phyloP scores from a whole-genome alignment of 768 basidiomycete genomes.

The Fomitopsis pulvina region DNA sequence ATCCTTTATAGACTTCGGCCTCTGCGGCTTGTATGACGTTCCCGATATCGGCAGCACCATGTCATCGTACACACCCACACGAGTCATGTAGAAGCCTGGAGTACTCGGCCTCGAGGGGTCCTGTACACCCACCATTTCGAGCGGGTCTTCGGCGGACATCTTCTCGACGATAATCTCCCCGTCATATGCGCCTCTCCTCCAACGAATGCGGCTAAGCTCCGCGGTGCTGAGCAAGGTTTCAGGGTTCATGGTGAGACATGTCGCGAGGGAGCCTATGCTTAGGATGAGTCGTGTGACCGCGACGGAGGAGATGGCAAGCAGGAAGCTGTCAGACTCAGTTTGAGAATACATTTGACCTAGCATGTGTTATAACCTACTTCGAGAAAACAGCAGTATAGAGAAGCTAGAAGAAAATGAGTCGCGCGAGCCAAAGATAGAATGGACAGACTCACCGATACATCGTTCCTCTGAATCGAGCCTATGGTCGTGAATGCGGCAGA shows the following conservation, averaged over 20 bases:
- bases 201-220: slow-evolving; percentile 36
- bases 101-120: neutral
- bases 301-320: slow-evolving; percentile 17
- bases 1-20: neutral
- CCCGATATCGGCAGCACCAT: neutral
- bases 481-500: slow-evolving; percentile 11
- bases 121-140: slow-evolving; percentile 2
- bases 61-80: slow-evolving; percentile 9
- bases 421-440: neutral
- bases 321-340: slow-evolving; percentile 1
- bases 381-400: neutral
- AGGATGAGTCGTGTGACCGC: slow-evolving; percentile 33
- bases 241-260: slow-evolving; percentile 32
- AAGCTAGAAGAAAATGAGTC: neutral
- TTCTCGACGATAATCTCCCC: slow-evolving; percentile 16
- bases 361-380: neutral
- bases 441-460: neutral
- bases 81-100: slow-evolving; percentile 7
- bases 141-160: slow-evolving; percentile 4
- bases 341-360: neutral
- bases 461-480: slow-evolving; percentile 2
- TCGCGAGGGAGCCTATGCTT: slow-evolving; percentile 35
- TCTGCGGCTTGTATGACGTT: neutral
- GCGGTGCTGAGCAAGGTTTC: slow-evolving; percentile 39
- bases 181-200: slow-evolving; percentile 8